Evolutionary conservation across 2,329 filamentous ascomycete species (phyloP), one percentile per base, ranked within the genome.

Genomic region (Phialophora macrospora): DNA sequence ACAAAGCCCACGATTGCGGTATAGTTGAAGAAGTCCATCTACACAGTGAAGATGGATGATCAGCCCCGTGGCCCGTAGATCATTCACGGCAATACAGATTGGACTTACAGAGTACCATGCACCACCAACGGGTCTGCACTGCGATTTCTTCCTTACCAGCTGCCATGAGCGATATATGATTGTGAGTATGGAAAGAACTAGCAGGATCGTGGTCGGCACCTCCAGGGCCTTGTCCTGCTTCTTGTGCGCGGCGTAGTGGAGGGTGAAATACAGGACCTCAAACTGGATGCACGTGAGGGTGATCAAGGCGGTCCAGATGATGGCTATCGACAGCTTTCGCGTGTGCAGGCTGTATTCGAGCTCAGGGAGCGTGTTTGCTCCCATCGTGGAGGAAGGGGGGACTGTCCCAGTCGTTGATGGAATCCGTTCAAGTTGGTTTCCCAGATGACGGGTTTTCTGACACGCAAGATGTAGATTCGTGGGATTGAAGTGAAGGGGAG

Each of bases 1-100:
- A 28, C 49, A 17, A 54, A 54, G 22, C 49, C 49, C 8, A 54
- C 8, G 49, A 54, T 54, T 30, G 49, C 49, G 8, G 49, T 54
- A 17, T 30, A 54, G 26, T 54, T 54, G 49, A 54, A 54, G 22
- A 54, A 54, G 24, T 54, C 49, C 49, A 54, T 54, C 49, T 48
- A 48, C 17, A 20, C 41, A 46, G 14, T 48, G 9, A 49, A 9
- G 46, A 49, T 24, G 49, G 49, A 24, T 54, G 20, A 14, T 54
- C 49, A 54, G 20, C 49, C 30, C 49, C 3, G 8, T 17, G 6
- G 22, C 26, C 20, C n/a, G 4, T 4, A 30, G 14, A 54, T 3
- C 24, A 30, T 54, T 11, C 32, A 34, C 4, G 32, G 24, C 49
- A 54, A 30, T 17, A 12, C 20, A 34, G 32, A 34, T 9, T 34